Evolutionary conservation across 768 basidiomycete species (phyloP).

Genomic region (Phlebiopsis flavidoalba): DNA sequence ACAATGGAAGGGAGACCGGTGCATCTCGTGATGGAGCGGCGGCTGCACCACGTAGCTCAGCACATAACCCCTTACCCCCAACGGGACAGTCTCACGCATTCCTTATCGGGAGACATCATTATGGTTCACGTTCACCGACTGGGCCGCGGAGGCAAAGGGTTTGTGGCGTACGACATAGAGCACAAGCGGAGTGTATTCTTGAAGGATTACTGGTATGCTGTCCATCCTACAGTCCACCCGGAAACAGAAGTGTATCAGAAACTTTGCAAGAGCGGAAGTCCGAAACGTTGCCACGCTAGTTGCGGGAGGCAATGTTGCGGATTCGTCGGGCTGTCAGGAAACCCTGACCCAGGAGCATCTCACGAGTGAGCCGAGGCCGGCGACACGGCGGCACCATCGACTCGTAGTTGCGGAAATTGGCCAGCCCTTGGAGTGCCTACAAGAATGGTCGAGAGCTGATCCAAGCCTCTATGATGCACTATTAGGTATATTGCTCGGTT

Average conservation of each 20-base stretch:
- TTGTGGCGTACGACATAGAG: neutral
- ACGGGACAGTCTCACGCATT: neutral
- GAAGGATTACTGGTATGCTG: conserved; percentile 3
- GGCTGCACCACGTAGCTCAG: neutral
- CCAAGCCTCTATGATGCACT: neutral
- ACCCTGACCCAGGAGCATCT: neutral
- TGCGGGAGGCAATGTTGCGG: neutral
- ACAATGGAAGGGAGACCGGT: no score
- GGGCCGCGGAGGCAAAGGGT: conserved; percentile 1
- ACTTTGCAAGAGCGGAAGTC: neutral
- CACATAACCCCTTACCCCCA: neutral
- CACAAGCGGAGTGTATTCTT: neutral
- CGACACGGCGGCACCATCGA: neutral
- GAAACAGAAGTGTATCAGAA: neutral
- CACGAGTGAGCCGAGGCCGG: neutral
- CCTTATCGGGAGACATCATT: neutral
- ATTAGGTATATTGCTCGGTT: neutral
- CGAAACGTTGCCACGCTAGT: neutral
- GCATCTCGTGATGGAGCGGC: no score
- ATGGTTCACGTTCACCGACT: neutral
- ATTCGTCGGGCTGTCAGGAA: neutral
- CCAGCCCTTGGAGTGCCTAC: neutral
- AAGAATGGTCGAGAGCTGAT: neutral
- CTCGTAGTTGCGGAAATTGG: neutral
- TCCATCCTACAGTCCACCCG: neutral